phyloP scores from a whole-genome alignment of 2,329 filamentous ascomycete species.

The Cladosporium sp. region DNA sequence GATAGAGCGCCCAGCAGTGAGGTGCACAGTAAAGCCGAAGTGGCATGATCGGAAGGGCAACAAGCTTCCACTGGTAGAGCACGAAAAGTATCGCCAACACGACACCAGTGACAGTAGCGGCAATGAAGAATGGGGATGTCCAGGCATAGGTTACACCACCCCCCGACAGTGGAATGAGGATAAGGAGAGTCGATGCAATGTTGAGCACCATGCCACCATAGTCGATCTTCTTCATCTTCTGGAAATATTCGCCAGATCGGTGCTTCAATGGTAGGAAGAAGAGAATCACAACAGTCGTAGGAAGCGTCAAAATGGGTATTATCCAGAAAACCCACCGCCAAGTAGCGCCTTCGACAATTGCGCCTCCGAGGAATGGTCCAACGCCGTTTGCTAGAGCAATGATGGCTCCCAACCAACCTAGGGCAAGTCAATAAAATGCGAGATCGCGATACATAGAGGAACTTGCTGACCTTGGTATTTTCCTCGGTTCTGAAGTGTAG shows the following conservation, averaged over 20 bases:
- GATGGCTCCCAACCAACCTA: slow-evolving; percentile 29
- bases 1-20: slow-evolving; percentile 9
- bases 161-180: slow-evolving; percentile 1
- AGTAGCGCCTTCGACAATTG: slow-evolving; percentile 10
- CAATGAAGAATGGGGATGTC: slow-evolving; percentile 8
- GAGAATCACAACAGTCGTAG: slow-evolving; percentile 15
- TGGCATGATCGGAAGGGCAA: slow-evolving; percentile 10
- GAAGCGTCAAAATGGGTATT: slow-evolving; percentile 10
- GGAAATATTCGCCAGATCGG: slow-evolving; percentile 20
- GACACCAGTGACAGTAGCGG: slow-evolving; percentile 11
- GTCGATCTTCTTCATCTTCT: slow-evolving; percentile 27
- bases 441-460: no score
- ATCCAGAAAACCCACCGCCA: slow-evolving; percentile 15
- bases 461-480: slow-evolving; percentile 34
- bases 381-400: slow-evolving; percentile 42
- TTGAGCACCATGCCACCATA: slow-evolving; percentile 7
- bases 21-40: slow-evolving; percentile 6
- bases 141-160: slow-evolving; percentile 13
- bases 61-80: slow-evolving; percentile 11
- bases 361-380: slow-evolving; percentile 45
- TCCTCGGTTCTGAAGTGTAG: slow-evolving; percentile 45
- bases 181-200: slow-evolving; percentile 9
- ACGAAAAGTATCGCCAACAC: slow-evolving; percentile 8
- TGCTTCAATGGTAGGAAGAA: slow-evolving; percentile 19
- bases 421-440: not conserved